phyloP scores from a whole-genome alignment of 2,329 filamentous ascomycete genomes.

The Pseudogymnoascus sp. region DNA sequence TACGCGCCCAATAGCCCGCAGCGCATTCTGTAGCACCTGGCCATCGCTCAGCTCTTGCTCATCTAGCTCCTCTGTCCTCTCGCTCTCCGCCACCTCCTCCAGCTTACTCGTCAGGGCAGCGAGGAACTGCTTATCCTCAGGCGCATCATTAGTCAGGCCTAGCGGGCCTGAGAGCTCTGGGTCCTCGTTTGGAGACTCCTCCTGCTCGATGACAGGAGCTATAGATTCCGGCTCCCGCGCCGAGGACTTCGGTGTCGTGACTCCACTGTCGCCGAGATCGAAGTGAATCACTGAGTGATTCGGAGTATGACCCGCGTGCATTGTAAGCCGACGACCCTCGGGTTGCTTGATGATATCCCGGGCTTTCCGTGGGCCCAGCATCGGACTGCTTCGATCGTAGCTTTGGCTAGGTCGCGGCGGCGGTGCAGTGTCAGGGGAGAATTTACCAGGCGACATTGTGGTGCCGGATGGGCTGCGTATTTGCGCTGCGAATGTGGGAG shows the following conservation, averaged over 20 bases:
- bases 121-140: slow-evolving; percentile 48
- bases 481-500: slow-evolving; percentile 23
- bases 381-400: neutral
- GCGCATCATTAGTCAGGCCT: slow-evolving; percentile 47
- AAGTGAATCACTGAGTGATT: slow-evolving; percentile 48
- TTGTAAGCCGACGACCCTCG: slow-evolving; percentile 44
- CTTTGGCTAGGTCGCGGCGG: slow-evolving; percentile 16
- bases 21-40: slow-evolving; percentile 18
- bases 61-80: neutral
- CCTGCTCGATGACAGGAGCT: neutral
- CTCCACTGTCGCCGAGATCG: slow-evolving; percentile 31
- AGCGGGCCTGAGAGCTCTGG: slow-evolving; percentile 42
- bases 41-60: slow-evolving; percentile 18
- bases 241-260: slow-evolving; percentile 20
- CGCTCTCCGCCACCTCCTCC: slow-evolving; percentile 20
- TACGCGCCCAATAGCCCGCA: slow-evolving; percentile 11
- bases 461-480: slow-evolving; percentile 21
- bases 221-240: neutral
- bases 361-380: slow-evolving; percentile 9
- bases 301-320: slow-evolving; percentile 57
- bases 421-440: slow-evolving; percentile 19
- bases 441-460: slow-evolving; percentile 18
- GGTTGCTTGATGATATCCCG: slow-evolving; percentile 19
- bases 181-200: slow-evolving; percentile 27
- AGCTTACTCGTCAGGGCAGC: slow-evolving; percentile 43